Conservation (phyloP, 805 yeast genomes). For the Debaryomyces hansenii region DNA sequence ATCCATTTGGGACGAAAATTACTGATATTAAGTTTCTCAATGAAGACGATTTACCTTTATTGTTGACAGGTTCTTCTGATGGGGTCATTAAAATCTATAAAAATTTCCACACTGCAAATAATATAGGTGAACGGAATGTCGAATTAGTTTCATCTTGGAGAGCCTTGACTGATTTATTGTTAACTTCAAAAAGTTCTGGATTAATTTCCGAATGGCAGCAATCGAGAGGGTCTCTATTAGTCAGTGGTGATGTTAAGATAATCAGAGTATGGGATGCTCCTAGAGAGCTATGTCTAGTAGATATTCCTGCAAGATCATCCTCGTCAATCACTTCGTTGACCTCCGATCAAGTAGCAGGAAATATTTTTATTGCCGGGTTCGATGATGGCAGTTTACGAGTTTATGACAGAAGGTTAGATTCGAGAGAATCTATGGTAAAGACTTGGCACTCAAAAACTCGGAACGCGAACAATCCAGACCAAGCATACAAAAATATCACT, state of each 20-base stretch:
- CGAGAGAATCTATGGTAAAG: conserved; percentile 82
- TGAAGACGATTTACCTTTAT: conserved; percentile 86
- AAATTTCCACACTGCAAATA: conserved; percentile 50
- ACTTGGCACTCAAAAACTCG: conserved; percentile 57
- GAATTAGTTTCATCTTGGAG: conserved; percentile 87
- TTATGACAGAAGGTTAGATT: conserved; percentile 84
- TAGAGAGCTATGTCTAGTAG: conserved; percentile 79
- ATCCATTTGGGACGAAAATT: conserved; percentile 84
- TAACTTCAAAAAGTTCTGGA: conserved; percentile 81
- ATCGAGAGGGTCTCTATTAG: conserved; percentile 84
- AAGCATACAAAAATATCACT: conserved; percentile 18
- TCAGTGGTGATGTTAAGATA: conserved; percentile 92
- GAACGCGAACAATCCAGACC: conserved; percentile 15
- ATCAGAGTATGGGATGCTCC: conserved; percentile 97
- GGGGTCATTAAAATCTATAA: conserved; percentile 90
- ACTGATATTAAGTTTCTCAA: conserved; percentile 84
- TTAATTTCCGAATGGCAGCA: conserved; percentile 96
- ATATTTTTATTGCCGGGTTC: conserved; percentile 87
- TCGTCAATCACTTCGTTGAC: conserved; percentile 87
- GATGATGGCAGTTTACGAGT: conserved; percentile 87
- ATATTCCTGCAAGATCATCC: conserved; percentile 88
- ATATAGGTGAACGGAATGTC: conserved; percentile 26
- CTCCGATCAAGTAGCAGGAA: conserved; percentile 94
- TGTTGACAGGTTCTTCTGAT: conserved; percentile 88
- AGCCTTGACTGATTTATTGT: conserved; percentile 80